Conservation (phyloP, 2,329 filamentous ascomycete species). For the Pseudogymnoascus destructans region DNA sequence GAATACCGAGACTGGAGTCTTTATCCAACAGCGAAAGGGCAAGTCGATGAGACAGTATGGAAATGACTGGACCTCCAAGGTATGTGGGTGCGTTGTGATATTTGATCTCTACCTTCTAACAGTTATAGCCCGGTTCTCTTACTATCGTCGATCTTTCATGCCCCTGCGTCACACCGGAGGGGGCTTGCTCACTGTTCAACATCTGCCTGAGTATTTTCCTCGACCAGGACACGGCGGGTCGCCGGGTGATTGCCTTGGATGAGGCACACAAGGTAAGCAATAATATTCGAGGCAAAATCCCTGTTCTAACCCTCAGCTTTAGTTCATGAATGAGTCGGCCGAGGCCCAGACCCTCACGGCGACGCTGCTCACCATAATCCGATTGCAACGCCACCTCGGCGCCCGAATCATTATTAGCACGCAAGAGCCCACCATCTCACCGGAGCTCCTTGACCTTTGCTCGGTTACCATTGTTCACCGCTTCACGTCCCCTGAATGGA, state of each 20-base stretch:
- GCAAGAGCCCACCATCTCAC: slow-evolving; percentile 62
- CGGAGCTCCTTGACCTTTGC: slow-evolving; percentile 56
- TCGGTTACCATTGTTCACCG: slow-evolving; percentile 60
- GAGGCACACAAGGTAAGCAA: slow-evolving; percentile 57
- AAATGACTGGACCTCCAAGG: slow-evolving; percentile 20
- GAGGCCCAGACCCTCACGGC: slow-evolving; percentile 48
- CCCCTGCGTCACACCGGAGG: slow-evolving; percentile 52
- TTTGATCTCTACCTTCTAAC: background rate
- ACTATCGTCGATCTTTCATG: slow-evolving; percentile 63
- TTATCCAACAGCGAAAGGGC: background rate
- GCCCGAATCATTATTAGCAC: slow-evolving; percentile 59
- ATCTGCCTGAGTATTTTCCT: slow-evolving; percentile 57
- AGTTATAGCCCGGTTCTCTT: slow-evolving; percentile 34
- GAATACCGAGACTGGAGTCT: slow-evolving; percentile 10
- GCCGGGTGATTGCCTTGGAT: slow-evolving; percentile 56
- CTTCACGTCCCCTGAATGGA: slow-evolving; percentile 56
- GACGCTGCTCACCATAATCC: slow-evolving; percentile 47
- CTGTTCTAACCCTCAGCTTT: background rate
- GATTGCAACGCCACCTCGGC: slow-evolving; percentile 57
- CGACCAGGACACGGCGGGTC: slow-evolving; percentile 35
- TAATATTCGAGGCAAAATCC: background rate
- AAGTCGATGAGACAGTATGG: background rate
- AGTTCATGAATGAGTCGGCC: slow-evolving; percentile 47
- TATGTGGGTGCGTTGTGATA: background rate
- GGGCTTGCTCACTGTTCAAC: slow-evolving; percentile 59